phyloP scores from a whole-genome alignment of 345 rosid species.

The Brassica incana region DNA sequence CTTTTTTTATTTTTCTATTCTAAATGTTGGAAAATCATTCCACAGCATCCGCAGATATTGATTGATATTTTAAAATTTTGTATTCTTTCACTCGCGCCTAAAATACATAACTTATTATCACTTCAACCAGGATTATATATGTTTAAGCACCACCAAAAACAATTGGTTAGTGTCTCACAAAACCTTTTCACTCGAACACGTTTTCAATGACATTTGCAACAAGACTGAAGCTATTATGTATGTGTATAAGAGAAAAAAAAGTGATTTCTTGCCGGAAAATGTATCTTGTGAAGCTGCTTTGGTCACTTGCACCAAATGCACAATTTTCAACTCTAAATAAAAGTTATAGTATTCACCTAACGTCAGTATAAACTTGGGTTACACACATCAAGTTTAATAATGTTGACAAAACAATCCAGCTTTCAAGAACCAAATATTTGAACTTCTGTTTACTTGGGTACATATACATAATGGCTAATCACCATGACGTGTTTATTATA shows the following conservation, averaged over 20 bases:
- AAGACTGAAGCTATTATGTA: neutral
- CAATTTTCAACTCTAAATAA: neutral
- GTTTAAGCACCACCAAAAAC: neutral
- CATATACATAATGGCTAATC: neutral
- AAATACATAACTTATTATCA: neutral
- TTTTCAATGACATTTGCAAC: neutral
- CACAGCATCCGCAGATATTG: neutral
- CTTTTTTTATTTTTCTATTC: neutral
- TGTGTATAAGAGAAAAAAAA: neutral
- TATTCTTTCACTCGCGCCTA: neutral
- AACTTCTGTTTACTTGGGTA: conserved; percentile 13
- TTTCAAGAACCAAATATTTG: conserved; percentile 13
- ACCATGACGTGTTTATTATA: conserved; percentile 13
- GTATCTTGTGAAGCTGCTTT: neutral
- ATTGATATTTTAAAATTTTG: neutral
- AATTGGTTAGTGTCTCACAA: neutral
- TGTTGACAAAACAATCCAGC: conserved; percentile 14
- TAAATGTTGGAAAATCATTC: neutral
- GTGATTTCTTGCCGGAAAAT: conserved; percentile 10
- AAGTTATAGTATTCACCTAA: conserved; percentile 11
- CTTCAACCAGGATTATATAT: neutral
- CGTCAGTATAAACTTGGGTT: neutral
- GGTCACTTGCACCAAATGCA: neutral
- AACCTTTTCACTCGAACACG: neutral
- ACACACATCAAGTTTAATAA: conserved; percentile 15